These are phyloP conservation scores for Penicillium sp. DNA, from an alignment of 2,329 filamentous ascomycete species.

Conservation along the genomic window DNA sequence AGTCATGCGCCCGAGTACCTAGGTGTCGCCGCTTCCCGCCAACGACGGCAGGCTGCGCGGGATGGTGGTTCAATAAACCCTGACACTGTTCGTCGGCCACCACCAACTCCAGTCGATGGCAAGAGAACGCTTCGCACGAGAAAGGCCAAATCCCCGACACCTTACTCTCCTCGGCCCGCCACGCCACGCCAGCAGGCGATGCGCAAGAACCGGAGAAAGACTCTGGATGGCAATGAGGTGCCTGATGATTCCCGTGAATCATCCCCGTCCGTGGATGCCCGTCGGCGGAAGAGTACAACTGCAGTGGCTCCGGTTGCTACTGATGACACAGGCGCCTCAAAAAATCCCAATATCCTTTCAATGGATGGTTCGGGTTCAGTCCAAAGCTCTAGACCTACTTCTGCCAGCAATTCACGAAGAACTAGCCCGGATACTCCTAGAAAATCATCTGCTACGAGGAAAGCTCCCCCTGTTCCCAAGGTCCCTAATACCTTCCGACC, in stretches of 20 bases:
- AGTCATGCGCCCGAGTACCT: conserved; percentile 80
- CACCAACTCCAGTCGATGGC: conserved; percentile 39
- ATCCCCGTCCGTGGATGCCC: conserved; percentile 23
- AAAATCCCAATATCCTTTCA: conserved; percentile 3
- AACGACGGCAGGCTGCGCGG: conserved; percentile 59
- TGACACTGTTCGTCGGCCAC: conserved; percentile 11
- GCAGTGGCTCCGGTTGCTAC: conserved; percentile 15
- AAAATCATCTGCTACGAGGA: conserved; percentile 37
- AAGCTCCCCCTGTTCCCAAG: conserved; percentile 44
- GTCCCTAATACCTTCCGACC: conserved; percentile 39
- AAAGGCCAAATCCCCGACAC: conserved; percentile 51
- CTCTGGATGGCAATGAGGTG: conserved; percentile 55
- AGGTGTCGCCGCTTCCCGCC: conserved; percentile 64
- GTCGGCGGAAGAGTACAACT: conserved; percentile 31
- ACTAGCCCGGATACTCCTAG: conserved; percentile 47
- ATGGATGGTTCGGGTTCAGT: conserved; percentile 15
- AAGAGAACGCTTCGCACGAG: conserved; percentile 72
- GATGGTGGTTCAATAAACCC: conserved; percentile 40
- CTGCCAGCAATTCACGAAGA: conserved; percentile 59
- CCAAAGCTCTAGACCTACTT: conserved; percentile 25
- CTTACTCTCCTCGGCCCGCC: conserved; percentile 55
- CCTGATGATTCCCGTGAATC: conserved; percentile 32
- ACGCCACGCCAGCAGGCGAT: conserved; percentile 53
- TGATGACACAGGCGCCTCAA: conserved; percentile 7
- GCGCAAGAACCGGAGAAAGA: conserved; percentile 59